Percentiles rank a stretch among this genome's conserved stretches.
Conservation (phyloP, 208 protist genomes). For the Lotmaria passim region DNA sequence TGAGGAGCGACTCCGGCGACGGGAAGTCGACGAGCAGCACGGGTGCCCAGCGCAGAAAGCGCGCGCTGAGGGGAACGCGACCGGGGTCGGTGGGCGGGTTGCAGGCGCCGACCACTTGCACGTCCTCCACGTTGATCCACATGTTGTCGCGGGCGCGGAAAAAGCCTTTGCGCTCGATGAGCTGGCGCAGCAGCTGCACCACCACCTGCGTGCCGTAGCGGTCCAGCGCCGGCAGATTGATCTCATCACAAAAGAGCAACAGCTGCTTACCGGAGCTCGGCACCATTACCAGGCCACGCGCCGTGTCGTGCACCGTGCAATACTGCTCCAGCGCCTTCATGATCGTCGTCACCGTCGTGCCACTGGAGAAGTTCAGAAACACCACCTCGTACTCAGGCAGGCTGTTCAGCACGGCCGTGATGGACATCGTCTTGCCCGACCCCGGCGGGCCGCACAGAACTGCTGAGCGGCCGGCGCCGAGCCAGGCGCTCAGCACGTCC, state of each 20-base stretch:
- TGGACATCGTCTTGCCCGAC: constrained; percentile 99
- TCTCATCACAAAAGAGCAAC: constrained; percentile 99
- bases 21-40: constrained; percentile 99
- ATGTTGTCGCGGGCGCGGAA: constrained; percentile 90
- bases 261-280: constrained; percentile 94
- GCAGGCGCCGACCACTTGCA: constrained; percentile 97
- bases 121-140: constrained; percentile 95
- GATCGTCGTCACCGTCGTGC: constrained; percentile 95
- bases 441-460: constrained; percentile 98
- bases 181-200: constrained; percentile 97
- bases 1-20: constrained; percentile 93
- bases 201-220: constrained; percentile 98
- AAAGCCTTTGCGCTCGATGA: constrained; percentile 98
- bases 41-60: constrained; percentile 98
- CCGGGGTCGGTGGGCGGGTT: constrained; percentile 99
- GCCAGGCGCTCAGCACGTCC: constrained; percentile 95
- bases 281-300: constrained; percentile 89
- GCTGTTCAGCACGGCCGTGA: constrained; percentile 91
- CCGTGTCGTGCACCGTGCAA: constrained; percentile 94
- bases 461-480: constrained; percentile 92
- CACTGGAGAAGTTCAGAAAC: constrained; percentile 98
- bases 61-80: constrained; percentile 94
- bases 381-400: constrained; percentile 94
- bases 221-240: constrained; percentile 97
- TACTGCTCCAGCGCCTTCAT: constrained; percentile 98